phyloP scores from a whole-genome alignment of 176 grass and related monocot species.

The Carex scoparia region DNA sequence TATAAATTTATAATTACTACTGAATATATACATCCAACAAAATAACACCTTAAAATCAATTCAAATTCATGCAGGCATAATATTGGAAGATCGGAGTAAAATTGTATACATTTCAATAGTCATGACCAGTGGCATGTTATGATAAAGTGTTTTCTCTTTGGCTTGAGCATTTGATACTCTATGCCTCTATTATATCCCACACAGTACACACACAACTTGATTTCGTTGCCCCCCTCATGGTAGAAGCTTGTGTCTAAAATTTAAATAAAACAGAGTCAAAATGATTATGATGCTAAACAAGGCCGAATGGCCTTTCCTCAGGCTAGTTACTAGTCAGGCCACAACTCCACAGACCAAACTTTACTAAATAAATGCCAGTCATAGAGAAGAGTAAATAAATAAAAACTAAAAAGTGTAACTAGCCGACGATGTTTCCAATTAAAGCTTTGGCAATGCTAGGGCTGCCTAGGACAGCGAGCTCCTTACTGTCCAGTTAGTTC shows the following conservation, averaged over 20 bases:
- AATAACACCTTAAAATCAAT: not conserved
- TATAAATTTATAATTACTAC: not conserved
- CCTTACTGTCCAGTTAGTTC: not conserved
- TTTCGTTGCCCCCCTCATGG: no score
- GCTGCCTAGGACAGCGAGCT: not conserved
- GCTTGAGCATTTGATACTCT: no score
- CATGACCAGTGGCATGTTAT: not conserved
- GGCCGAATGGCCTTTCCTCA: not conserved
- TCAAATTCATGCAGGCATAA: not conserved
- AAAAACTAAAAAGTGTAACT: not conserved
- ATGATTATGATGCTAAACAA: not conserved
- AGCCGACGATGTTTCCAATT: not conserved
- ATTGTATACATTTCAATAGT: not conserved
- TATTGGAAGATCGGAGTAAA: not conserved
- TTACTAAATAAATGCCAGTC: not conserved
- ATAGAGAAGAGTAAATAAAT: not conserved
- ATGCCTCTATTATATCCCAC: no score
- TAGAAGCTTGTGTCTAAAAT: no score
- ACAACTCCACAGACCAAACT: no score
- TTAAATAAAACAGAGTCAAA: no score
- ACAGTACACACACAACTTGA: no score
- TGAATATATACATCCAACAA: not conserved
- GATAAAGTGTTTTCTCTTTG: no score
- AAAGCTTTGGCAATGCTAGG: not conserved
- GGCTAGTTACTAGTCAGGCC: no score